A percentile compares a stretch with the other conserved stretches of the same genome.
phyloP scores from a whole-genome alignment of 495 filamentous ascomycete genomes.

The Hypomontagnella monticulosa region DNA sequence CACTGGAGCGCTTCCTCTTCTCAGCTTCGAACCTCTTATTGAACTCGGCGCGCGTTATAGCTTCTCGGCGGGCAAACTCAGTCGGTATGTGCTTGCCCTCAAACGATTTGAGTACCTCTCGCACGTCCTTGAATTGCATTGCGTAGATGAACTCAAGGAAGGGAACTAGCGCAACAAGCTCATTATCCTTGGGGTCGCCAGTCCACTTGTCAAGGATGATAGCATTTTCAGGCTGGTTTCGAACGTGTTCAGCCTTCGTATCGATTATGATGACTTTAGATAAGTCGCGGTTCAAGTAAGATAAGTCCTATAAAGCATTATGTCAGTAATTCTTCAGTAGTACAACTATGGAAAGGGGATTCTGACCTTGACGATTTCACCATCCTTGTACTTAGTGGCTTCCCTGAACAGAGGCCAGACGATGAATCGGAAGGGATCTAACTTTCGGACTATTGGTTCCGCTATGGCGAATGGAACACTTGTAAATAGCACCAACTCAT shows the following conservation, averaged over 20 bases:
- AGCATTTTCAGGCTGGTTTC: slow-evolving; percentile 90
- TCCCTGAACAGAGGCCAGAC: slow-evolving; percentile 95
- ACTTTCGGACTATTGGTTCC: slow-evolving; percentile 87
- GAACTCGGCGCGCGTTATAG: slow-evolving; percentile 80
- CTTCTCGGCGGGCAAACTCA: slow-evolving; percentile 91
- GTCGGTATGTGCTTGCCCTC: slow-evolving; percentile 84
- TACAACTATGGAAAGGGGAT: not conserved
- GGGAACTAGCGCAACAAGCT: slow-evolving; percentile 86
- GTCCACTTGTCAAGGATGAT: slow-evolving; percentile 91
- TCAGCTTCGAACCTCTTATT: slow-evolving; percentile 78
- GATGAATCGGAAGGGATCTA: slow-evolving; percentile 96
- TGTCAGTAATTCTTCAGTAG: not conserved
- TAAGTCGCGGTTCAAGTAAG: slow-evolving; percentile 93
- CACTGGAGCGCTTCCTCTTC: slow-evolving; percentile 66
- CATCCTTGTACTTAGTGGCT: slow-evolving; percentile 92
- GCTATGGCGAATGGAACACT: slow-evolving; percentile 80
- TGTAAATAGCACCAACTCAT: slow-evolving; percentile 96
- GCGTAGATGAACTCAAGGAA: slow-evolving; percentile 96
- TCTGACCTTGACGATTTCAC: slow-evolving; percentile 93
- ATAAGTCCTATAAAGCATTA: slow-evolving; percentile 73
- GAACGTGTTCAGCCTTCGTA: slow-evolving; percentile 80
- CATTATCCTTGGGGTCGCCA: slow-evolving; percentile 81
- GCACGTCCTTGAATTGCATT: slow-evolving; percentile 88
- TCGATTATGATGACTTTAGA: slow-evolving; percentile 95
- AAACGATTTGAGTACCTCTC: slow-evolving; percentile 86